These are phyloP conservation scores for Fusarium buxicola DNA, from an alignment of 2,329 filamentous ascomycete genomes.

Conservation along the genomic window DNA sequence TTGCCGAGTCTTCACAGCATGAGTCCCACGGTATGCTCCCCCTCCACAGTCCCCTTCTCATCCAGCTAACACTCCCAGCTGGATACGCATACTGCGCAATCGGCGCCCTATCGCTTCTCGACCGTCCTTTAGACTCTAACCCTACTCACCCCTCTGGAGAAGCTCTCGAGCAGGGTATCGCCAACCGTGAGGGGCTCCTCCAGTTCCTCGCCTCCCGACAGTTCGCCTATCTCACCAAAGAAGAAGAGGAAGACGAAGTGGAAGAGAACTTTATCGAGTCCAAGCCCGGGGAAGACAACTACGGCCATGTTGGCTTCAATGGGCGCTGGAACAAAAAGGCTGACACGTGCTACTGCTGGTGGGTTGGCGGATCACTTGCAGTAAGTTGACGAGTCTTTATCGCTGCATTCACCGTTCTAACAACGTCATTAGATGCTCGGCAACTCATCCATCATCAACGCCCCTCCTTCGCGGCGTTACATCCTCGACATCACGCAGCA, in stretches of 20 bases:
- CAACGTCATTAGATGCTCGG: constrained; percentile 65
- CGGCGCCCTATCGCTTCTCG: constrained; percentile 80
- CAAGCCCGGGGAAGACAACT: constrained; percentile 49
- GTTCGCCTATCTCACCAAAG: constrained; percentile 66
- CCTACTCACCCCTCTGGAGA: constrained; percentile 27
- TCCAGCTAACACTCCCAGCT: constrained; percentile 59
- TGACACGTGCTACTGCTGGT: constrained; percentile 97
- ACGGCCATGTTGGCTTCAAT: constrained; percentile 79
- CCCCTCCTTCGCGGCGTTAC: constrained; percentile 75
- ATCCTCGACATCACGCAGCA: constrained; percentile 90
- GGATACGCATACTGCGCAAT: constrained; percentile 94
- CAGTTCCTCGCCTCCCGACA: constrained; percentile 75
- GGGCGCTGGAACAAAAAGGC: constrained; percentile 90
- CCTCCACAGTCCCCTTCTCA: constrained; percentile 1
- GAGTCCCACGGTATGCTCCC: constrained; percentile 79
- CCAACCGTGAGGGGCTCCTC: constrained; percentile 49
- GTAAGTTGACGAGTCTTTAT: constrained; percentile 45
- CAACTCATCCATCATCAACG: constrained; percentile 67
- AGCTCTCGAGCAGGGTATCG: constrained; percentile 52
- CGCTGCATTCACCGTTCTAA: neutral
- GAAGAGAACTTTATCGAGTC: constrained; percentile 54
- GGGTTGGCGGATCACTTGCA: constrained; percentile 77
- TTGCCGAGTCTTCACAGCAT: constrained; percentile 80
- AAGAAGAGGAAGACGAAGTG: constrained; percentile 60
- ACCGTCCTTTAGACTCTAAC: constrained; percentile 62